Evolutionary conservation across 2,329 filamentous ascomycete species (phyloP), one percentile per base, ranked within the genome.

Genomic region (Xylaria sp.): DNA sequence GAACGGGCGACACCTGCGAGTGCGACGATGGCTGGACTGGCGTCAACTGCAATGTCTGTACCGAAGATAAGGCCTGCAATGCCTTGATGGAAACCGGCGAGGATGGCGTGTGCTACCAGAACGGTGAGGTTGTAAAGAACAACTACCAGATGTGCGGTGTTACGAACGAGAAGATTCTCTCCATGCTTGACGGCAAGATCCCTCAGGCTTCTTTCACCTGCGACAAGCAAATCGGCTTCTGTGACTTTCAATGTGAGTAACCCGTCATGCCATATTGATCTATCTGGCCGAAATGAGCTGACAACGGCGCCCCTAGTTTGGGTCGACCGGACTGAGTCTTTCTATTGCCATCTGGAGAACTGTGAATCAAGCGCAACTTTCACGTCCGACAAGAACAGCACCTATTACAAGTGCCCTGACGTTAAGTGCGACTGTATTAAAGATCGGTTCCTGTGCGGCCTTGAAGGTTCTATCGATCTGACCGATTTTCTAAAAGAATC

Each of bases 121-220:
- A 95, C 73, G 95, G 95, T 53, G 89, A 97, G 73, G 91, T 97
- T 12, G 91, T 98, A 70, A 94, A 96, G 75, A 90, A 97, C 81
- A 99, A 98, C 83, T 95, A 94, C 82, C 97, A 99, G 81, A 96
- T 97, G 83, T 99, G 96, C 82, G 93, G 97, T 80, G 96, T 99
- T 72, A 98, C 94, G 64, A 99, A 99, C 83, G 88, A 89, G 80
- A 96, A 97, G 83, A 99, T 99, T 76, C 85, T 95, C 63, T 90
- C 94, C 70, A 90, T 95, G 77, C 86, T 99, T 57, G 92, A 94
- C 75, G 90, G 91, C 52, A 89, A 94, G 80, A 91, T 93, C 66
- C 94, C 96, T 0, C 92, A 99, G 80, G 96, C 97, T 28, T 99
- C 96, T 0, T 99, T 99, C 78, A 93, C 91, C 34, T 99, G 96